These are phyloP conservation scores for maize (Zea mays) DNA, from an alignment of 176 grass and related monocot genomes.

Conservation along the genomic window DNA sequence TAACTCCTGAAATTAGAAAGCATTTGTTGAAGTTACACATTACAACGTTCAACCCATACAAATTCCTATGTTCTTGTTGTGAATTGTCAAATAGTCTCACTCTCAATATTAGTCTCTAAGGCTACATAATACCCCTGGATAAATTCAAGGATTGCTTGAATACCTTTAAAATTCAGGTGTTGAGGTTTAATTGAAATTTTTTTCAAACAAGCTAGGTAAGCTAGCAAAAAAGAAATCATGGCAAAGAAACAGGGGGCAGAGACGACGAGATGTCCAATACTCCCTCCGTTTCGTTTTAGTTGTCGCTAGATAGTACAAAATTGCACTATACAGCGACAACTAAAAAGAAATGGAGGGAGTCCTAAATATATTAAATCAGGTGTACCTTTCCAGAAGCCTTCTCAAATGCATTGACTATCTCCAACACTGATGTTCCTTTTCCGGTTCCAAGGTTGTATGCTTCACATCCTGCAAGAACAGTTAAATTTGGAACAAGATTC, in stretches of 20 bases:
- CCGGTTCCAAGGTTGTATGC: slow-evolving; percentile 90
- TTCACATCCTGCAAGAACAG: slow-evolving; percentile 72
- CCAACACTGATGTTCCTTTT: slow-evolving; percentile 93
- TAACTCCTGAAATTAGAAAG: slow-evolving; percentile 15
- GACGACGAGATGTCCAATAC: background rate
- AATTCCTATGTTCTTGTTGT: background rate
- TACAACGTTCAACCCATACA: background rate
- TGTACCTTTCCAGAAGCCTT: slow-evolving; percentile 88
- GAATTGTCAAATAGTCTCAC: slow-evolving; percentile 5
- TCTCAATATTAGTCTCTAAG: background rate
- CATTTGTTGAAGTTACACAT: background rate
- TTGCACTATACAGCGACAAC: too few relatives aligned
- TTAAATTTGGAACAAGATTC: slow-evolving; percentile 19
- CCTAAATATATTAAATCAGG: too few relatives aligned
- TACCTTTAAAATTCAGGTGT: background rate
- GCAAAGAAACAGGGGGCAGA: slow-evolving; percentile 8
- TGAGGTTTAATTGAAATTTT: background rate
- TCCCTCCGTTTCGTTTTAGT: too few relatives aligned
- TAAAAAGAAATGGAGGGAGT: too few relatives aligned
- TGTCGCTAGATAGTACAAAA: too few relatives aligned
- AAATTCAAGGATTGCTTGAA: slow-evolving; percentile 23
- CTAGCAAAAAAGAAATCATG: slow-evolving; percentile 31
- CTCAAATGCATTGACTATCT: slow-evolving; percentile 96
- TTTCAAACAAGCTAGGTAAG: slow-evolving; percentile 16
- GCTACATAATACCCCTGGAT: background rate